A percentile compares a stretch with the other conserved stretches of the same genome.
Conservation (phyloP, 768 basidiomycete genomes). For the Tephrocybe sp. region DNA sequence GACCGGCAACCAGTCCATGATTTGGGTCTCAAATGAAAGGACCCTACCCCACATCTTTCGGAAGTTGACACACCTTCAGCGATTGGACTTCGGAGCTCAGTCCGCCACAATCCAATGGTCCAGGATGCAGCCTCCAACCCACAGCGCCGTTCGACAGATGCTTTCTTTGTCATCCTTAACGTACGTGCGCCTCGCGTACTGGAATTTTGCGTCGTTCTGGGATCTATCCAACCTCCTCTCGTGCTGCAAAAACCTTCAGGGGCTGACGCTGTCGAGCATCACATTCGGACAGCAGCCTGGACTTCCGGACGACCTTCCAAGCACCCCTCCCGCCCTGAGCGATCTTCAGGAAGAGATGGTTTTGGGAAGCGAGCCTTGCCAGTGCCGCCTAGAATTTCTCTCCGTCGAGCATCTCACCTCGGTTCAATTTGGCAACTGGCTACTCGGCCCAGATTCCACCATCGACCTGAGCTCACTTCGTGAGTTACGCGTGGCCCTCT, state of each 20-base stretch:
- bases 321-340: background rate
- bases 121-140: constrained; percentile 32
- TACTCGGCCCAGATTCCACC: constrained; percentile 30
- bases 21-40: constrained; percentile 39
- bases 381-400: constrained; percentile 31
- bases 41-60: constrained; percentile 36
- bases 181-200: constrained; percentile 39
- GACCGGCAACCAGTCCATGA: constrained; percentile 29
- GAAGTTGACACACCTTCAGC: constrained; percentile 34
- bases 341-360: constrained; percentile 7
- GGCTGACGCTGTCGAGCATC: constrained; percentile 26
- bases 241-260: constrained; percentile 34
- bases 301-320: background rate
- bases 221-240: constrained; percentile 34
- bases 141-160: constrained; percentile 34
- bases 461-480: constrained; percentile 37
- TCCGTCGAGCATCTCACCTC: constrained; percentile 42
- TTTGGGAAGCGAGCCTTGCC: background rate
- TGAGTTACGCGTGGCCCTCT: constrained; percentile 43
- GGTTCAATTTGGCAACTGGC: constrained; percentile 36
- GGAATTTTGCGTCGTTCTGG: constrained; percentile 36
- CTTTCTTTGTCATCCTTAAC: constrained; percentile 33
- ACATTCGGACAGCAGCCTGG: constrained; percentile 2
- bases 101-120: constrained; percentile 35
- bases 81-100: constrained; percentile 37